Base-by-base conservation (phyloP, 352 stramenopile genomes). In the Pilasporangium apinafurcum region DNA sequence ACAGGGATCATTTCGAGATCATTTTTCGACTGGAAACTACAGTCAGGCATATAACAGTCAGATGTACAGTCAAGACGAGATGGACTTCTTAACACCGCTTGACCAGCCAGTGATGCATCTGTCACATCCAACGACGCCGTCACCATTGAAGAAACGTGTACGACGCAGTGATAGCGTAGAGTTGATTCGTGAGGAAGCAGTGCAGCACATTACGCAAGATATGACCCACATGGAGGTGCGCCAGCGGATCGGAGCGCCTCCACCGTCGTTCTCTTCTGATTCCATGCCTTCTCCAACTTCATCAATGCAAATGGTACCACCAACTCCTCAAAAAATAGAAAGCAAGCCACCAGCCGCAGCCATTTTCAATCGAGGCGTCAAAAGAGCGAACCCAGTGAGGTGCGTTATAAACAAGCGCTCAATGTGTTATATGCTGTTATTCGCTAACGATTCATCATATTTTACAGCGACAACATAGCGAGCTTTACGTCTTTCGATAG, bases 31-130 rank as follows among this genome's bases (percentile, higher is more conserved):
- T 30, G 62, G 67, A 12, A 59, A 47, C 21, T 65, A 62, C 26
- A 53, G 48, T 5, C 64, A 68, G 47, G 65, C 83, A 57, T 90
- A 75, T 63, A 91, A n/a, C n/a, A 53, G 48, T 5, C 64, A 68
- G 47, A 67, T 84, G 59, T 90, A 75, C 65, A 91, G 78, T 41
- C 81, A 93, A 42, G 78, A 93, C 57, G 77, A 87, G 13, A 62
- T 91, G 53, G 81, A 93, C 59, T 93, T 90, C 62, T 68, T 85
- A 28, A 93, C 81, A 38, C 81, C 81, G 14, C 56, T 80, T 46
- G 81, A 93, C 53, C 81, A 93, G 46, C 81, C 81, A 1, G 78
- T 93, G 27, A 65, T 91, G 44, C 78, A 77, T 9, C 55, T 93
- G 34, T 93, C 81, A 17, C 80, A 91, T 37, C 78, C 81, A 8